A percentile compares a stretch with the other conserved stretches of the same genome.
These are phyloP conservation scores for Capsella bursapastoris DNA, from an alignment of 345 rosid species.

Conservation along the genomic window DNA sequence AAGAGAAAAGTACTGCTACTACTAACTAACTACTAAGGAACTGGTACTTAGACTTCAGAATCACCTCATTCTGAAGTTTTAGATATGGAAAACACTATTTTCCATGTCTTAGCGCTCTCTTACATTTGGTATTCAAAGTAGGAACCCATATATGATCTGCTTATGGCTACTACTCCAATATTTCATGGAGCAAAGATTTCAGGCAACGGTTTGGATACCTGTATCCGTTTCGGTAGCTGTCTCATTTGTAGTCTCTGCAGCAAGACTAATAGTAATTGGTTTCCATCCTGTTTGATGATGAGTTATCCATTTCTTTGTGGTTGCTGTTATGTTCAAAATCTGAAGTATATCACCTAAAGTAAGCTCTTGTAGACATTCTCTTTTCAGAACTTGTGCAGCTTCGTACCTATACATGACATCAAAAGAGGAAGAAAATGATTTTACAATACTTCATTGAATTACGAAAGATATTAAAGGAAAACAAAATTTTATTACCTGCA, in stretches of 20 bases:
- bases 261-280: conserved; percentile 62
- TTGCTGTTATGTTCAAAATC: conserved; percentile 65
- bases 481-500: conserved; percentile 62
- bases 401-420: conserved; percentile 59
- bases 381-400: conserved; percentile 69
- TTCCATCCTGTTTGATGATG: conserved; percentile 77
- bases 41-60: conserved; percentile 21
- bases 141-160: conserved; percentile 17
- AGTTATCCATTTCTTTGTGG: conserved; percentile 70
- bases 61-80: conserved; percentile 34
- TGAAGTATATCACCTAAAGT: conserved; percentile 69
- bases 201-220: conserved; percentile 38
- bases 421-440: conserved; percentile 10
- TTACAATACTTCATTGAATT: conserved; percentile 3
- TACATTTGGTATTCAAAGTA: conserved; percentile 15
- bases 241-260: conserved; percentile 42
- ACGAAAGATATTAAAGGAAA: background rate
- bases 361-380: conserved; percentile 61
- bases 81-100: conserved; percentile 36
- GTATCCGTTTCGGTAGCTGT: conserved; percentile 35
- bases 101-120: conserved; percentile 38
- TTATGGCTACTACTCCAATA: conserved; percentile 30
- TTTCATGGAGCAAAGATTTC: conserved; percentile 26
- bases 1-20: background rate
- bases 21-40: conserved; percentile 2